Evolutionary conservation across 192 early-diverging fungal species (phyloP), one percentile per base, ranked within the genome.

Genomic region (Coemansia sp.): DNA sequence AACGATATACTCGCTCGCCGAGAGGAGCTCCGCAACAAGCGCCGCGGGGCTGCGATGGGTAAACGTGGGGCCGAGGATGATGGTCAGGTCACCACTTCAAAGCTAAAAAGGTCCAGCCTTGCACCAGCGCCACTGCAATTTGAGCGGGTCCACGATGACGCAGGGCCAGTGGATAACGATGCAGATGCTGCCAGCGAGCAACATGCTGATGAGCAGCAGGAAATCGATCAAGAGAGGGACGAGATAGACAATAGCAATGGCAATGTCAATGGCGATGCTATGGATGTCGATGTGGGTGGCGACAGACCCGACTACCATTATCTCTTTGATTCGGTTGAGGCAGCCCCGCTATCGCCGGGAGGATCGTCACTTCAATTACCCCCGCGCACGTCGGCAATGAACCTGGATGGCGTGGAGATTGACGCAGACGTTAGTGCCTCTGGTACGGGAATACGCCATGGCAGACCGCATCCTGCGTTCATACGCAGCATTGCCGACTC

Each of bases 301-400:
- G 78, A 76, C 13, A 66, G 68, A n/a, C 67, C 70, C 23, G 77
- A 83, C n/a, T 71, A 76, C 10, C 67, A 69, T 4, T 79, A 71
- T 33, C 64, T 84, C 15, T 79, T 79, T 54, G 76, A 73, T 9
- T 53, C 63, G 9, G 65, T 45, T 33, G 80, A 83, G 36, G 36
- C 25, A 5, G 13, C 29, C 32, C 61, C 78, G 36, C 71, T 62
- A 32, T 60, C 69, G 11, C 69, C 65, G 0, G 61, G 72, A 9
- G 55, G 55, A 17, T 56, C 60, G 11, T 63, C 52, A 11, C 29
- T 67, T 25, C 62, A 70, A 35, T 46, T 76, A 45, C 66, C 66
- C 3, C 74, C 65, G 7, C 66, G 67, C 22, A 40, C 66, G 13
- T 59, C 54, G 34, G 64, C 61, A 3, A 45, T 74, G 55, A 69